Evolutionary conservation across 1,284 basidiomycete genomes (phyloP).

Genomic region (Apiotrichum sp.): DNA sequence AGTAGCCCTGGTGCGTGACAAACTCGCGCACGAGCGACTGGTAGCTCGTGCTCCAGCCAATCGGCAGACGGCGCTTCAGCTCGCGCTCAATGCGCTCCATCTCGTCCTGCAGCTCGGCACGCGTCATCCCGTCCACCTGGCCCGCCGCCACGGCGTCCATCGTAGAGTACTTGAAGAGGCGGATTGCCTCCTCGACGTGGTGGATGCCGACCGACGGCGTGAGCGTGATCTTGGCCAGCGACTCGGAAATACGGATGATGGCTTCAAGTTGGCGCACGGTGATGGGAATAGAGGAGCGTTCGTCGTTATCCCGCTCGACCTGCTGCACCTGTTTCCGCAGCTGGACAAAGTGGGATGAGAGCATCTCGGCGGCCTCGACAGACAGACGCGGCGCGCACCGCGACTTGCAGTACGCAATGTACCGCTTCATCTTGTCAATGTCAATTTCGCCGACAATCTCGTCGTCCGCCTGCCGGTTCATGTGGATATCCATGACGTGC

Average conservation of each 20-base stretch:
- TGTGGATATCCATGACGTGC: slow-evolving; percentile 98
- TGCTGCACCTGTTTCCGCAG: slow-evolving; percentile 92
- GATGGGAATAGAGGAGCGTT: slow-evolving; percentile 95
- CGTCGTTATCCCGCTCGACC: slow-evolving; percentile 94
- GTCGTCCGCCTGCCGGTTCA: slow-evolving; percentile 73
- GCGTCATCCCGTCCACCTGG: slow-evolving; percentile 81
- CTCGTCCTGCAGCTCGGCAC: slow-evolving; percentile 90
- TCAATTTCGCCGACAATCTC: slow-evolving; percentile 85
- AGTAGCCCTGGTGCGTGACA: slow-evolving; percentile 84
- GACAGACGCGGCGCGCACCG: slow-evolving; percentile 95
- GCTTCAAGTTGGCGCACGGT: slow-evolving; percentile 98
- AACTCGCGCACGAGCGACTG: slow-evolving; percentile 92
- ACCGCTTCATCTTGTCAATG: slow-evolving; percentile 97
- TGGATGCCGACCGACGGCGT: slow-evolving; percentile 79
- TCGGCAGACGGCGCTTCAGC: slow-evolving; percentile 76
- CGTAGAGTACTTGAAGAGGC: slow-evolving; percentile 96
- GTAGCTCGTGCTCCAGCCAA: slow-evolving; percentile 96
- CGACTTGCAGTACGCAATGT: slow-evolving; percentile 93
- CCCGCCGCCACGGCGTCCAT: slow-evolving; percentile 96
- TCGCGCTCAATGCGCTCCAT: slow-evolving; percentile 90
- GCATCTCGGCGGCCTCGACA: slow-evolving; percentile 88
- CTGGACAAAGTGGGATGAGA: slow-evolving; percentile 93
- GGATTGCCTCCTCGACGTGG: slow-evolving; percentile 97
- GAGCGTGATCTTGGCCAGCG: slow-evolving; percentile 89
- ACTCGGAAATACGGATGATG: slow-evolving; percentile 96